phyloP scores from a whole-genome alignment of 768 basidiomycete genomes.

The Serpula lacrymans region DNA sequence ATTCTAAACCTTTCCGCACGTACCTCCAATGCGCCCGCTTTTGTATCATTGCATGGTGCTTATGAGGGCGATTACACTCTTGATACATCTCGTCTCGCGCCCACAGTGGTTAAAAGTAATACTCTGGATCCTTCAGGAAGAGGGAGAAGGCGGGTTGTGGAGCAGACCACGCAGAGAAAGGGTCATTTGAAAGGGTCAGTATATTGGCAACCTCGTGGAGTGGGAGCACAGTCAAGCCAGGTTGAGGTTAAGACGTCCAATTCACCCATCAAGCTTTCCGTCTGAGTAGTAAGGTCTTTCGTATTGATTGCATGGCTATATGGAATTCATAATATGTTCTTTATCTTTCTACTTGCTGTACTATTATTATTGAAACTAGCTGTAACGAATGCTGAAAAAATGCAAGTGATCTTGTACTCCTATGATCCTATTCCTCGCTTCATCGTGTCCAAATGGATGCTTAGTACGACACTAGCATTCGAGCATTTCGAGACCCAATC shows the following conservation, averaged over 20 bases:
- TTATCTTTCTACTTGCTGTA: no score
- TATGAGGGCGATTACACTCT: constrained; percentile 38
- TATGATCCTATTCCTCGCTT: no score
- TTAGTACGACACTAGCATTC: no score
- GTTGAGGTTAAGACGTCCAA: neutral
- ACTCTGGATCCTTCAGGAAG: neutral
- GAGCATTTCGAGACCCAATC: no score
- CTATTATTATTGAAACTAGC: no score
- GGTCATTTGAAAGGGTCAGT: constrained; percentile 2
- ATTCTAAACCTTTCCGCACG: constrained; percentile 23
- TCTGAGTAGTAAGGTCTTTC: no score
- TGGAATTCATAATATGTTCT: no score
- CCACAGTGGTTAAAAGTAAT: constrained; percentile 3
- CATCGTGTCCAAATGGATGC: no score
- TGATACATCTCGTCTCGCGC: constrained; percentile 15
- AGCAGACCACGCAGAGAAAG: neutral
- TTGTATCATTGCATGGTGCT: constrained; percentile 29
- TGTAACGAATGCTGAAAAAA: no score
- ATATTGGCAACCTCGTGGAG: no score
- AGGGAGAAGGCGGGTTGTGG: constrained; percentile 2
- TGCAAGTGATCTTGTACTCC: no score
- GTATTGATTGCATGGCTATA: no score
- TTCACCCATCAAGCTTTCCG: constrained; percentile 3
- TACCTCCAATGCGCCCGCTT: constrained; percentile 34
- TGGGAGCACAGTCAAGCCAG: neutral